Percentiles rank a stretch among this genome's conserved stretches.
phyloP scores from a whole-genome alignment of 805 yeast species.

The Tetrapisispora taiwanensis region DNA sequence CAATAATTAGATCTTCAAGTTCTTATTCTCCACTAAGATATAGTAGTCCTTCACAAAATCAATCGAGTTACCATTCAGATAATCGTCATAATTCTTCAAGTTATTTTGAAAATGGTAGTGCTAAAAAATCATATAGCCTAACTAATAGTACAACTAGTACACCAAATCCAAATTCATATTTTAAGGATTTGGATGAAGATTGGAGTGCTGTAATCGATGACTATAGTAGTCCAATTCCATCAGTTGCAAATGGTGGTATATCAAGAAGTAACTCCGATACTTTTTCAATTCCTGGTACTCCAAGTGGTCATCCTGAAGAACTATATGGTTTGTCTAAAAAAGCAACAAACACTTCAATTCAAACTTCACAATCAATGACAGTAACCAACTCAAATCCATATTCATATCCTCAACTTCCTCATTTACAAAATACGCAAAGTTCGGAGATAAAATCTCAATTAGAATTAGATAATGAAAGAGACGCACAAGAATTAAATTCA shows the following conservation, averaged over 20 bases:
- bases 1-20: constrained; percentile 12
- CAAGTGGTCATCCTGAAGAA: constrained; percentile 7
- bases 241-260: constrained; percentile 23
- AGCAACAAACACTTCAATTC: not conserved
- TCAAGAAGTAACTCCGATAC: constrained; percentile 1
- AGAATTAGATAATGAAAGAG: constrained; percentile 24
- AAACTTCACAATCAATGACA: constrained; percentile 13
- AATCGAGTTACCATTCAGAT: constrained; percentile 6
- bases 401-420: constrained; percentile 25
- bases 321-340: constrained; percentile 15
- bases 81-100: constrained; percentile 1
- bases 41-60: constrained; percentile 15
- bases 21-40: constrained; percentile 22
- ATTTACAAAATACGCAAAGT: constrained; percentile 15
- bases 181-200: constrained; percentile 76
- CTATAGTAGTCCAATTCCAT: constrained; percentile 27
- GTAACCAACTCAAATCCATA: constrained; percentile 10
- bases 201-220: constrained; percentile 76
- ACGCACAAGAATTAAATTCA: constrained; percentile 42
- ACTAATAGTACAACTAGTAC: constrained; percentile 15
- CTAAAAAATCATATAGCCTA: constrained; percentile 6
- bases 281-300: not conserved
- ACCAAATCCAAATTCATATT: constrained; percentile 25
- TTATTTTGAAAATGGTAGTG: constrained; percentile 6
- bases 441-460: constrained; percentile 15